Base-by-base conservation (phyloP, 352 stramenopile genomes). In the Phytophthora fragariae region DNA sequence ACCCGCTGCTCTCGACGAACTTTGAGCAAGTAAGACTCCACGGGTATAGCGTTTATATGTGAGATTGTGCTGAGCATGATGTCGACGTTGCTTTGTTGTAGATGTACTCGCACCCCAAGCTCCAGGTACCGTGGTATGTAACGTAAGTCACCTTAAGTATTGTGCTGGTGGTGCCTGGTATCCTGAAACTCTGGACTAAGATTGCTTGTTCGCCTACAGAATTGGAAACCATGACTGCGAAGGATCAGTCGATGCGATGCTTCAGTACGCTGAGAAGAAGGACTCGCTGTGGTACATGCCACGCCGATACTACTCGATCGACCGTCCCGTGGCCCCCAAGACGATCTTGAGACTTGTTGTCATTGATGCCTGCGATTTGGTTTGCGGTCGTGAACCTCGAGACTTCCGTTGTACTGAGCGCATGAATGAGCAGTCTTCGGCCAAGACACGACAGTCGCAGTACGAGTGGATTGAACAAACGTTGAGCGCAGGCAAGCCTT, bases 181-280 rank as follows among this genome's bases (percentile, higher is more conserved):
- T 57, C 41, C 41, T 4, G 41, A 50, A 50, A 50, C 41, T 50
- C 41, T 50, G 4, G 41, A 50, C 41, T 50, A 50, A 50, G 41
- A 50, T 50, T 21, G 15, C 41, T 35, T 33, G 24, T 62, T 47
- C 31, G 8, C 19, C 0, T 56, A n/a, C 62, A 95, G 88, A 57
- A 91, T 97, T 47, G 90, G 90, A 31, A 97, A 97, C 65, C 90
- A 97, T 59, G 90, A 97, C 75, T 97, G 90, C 53, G 90, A 97
- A 81, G 90, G 88, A 58, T 93, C 83, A 11, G 85, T 97, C 47
- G 75, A 88, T 37, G 86, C 88, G 11, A 95, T 95, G 88, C 85
- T 95, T 12, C 61, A 88, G 66, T 97, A 97, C 56, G 87, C 90
- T 0, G 73, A 80, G 53, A 79, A 86, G 37, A 87, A 89, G 53